Percentiles rank a stretch among this genome's conserved stretches.
These are phyloP conservation scores for Aphanocladium album DNA, from an alignment of 2,329 filamentous ascomycete genomes.

Conservation along the genomic window DNA sequence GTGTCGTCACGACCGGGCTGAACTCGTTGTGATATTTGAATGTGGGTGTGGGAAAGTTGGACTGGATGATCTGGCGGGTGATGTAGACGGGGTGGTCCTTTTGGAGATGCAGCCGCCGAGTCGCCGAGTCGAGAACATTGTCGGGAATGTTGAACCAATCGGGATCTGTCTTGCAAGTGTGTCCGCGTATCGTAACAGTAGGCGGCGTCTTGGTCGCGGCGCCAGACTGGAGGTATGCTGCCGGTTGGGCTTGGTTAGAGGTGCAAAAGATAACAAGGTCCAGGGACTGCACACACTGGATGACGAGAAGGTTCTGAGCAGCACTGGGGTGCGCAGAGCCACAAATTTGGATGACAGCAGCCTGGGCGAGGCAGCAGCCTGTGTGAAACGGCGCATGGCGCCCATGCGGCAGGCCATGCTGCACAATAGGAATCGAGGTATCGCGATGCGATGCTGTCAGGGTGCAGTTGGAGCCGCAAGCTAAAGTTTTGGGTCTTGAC, in stretches of 20 bases:
- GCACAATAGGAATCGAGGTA: not conserved
- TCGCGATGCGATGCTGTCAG: not conserved
- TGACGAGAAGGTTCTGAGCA: not conserved
- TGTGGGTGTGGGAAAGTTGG: constrained; percentile 67
- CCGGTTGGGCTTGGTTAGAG: not conserved
- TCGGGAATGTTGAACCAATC: constrained; percentile 79
- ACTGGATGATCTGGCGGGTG: constrained; percentile 88
- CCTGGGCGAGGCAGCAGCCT: not conserved
- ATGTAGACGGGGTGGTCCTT: constrained; percentile 86
- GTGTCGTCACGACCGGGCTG: constrained; percentile 76
- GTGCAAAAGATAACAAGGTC: not conserved
- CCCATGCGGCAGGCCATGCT: constrained; percentile 11
- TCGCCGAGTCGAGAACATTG: constrained; percentile 68
- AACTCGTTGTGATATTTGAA: constrained; percentile 75
- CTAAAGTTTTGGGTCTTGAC: not conserved
- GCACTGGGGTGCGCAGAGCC: not conserved
- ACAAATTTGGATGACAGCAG: not conserved
- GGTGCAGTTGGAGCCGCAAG: not conserved
- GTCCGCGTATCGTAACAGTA: constrained; percentile 54
- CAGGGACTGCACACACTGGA: not conserved
- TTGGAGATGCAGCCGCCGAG: constrained; percentile 81
- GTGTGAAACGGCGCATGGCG: not conserved
- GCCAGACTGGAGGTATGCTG: not conserved
- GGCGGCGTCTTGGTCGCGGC: constrained; percentile 14
- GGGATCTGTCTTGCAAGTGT: constrained; percentile 61